Evolutionary conservation across 2,329 filamentous ascomycete species (phyloP).

Genomic region (Botryotinia calthae): DNA sequence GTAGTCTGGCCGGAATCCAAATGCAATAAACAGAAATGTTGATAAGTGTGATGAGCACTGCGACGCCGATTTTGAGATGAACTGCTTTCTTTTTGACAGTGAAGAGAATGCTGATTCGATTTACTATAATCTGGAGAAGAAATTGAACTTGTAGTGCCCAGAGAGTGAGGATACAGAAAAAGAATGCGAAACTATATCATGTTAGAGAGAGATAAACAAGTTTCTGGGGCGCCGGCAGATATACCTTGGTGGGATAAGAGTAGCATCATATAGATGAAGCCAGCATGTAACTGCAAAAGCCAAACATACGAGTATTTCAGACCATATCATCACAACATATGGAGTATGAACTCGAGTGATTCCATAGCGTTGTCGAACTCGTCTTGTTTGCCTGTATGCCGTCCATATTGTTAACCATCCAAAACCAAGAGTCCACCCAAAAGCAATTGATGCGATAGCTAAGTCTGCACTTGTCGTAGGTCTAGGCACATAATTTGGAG

Average conservation of each 20-base stretch:
- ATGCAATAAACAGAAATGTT: constrained; percentile 54
- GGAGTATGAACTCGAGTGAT: constrained; percentile 35
- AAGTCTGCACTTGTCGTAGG: constrained; percentile 34
- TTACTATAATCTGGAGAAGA: constrained; percentile 55
- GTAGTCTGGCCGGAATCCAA: constrained; percentile 52
- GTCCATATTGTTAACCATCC: constrained; percentile 40
- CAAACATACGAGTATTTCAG: constrained; percentile 44
- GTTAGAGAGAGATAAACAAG: background rate
- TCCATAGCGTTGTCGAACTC: constrained; percentile 38
- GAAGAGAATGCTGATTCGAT: constrained; percentile 50
- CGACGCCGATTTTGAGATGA: constrained; percentile 43
- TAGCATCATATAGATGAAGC: constrained; percentile 7
- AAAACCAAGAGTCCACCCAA: constrained; percentile 42
- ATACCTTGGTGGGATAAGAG: constrained; percentile 1
- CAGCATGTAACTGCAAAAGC: constrained; percentile 40
- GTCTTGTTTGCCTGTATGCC: constrained; percentile 40
- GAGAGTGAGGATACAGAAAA: constrained; percentile 24
- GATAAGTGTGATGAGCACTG: constrained; percentile 45
- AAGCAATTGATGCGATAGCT: constrained; percentile 41
- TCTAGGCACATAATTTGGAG: constrained; percentile 19
- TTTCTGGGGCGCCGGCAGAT: too few relatives aligned
- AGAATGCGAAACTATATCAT: constrained; percentile 4
- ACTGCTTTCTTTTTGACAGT: constrained; percentile 42
- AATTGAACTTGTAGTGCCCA: constrained; percentile 44
- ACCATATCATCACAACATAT: constrained; percentile 40